phyloP scores from a whole-genome alignment of 192 early-diverging fungal species.

The Spinellus fusiger region DNA sequence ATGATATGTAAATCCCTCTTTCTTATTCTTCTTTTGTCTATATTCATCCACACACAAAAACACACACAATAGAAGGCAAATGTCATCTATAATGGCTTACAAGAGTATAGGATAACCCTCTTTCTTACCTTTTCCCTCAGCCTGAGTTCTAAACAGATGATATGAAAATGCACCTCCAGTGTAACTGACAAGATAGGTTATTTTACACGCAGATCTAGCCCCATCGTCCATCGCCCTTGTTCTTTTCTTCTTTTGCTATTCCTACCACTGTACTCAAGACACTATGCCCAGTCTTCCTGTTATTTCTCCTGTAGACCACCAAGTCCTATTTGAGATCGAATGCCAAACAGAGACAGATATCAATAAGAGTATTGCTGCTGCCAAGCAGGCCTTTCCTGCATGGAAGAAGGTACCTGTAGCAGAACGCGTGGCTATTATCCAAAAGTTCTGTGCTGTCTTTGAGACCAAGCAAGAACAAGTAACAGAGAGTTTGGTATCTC shows the following conservation, averaged over 20 bases:
- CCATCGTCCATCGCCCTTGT: background rate
- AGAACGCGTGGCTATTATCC: constrained; percentile 44
- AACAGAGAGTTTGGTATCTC: constrained; percentile 46
- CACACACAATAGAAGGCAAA: too few relatives aligned
- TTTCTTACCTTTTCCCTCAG: too few relatives aligned
- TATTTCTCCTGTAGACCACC: constrained; percentile 25
- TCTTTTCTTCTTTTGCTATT: background rate
- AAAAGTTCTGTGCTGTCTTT: constrained; percentile 50
- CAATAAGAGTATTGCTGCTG: constrained; percentile 35
- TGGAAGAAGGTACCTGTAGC: constrained; percentile 53
- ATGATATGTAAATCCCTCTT: too few relatives aligned
- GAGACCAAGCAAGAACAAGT: constrained; percentile 50
- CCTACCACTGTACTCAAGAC: background rate
- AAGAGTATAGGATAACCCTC: too few relatives aligned
- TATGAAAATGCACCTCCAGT: too few relatives aligned
- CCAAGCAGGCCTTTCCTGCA: constrained; percentile 35
- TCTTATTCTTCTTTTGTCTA: too few relatives aligned
- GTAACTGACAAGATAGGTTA: too few relatives aligned
- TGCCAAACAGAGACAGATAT: constrained; percentile 24
- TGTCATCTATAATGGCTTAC: too few relatives aligned
- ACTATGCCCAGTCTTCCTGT: constrained; percentile 20
- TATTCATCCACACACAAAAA: too few relatives aligned
- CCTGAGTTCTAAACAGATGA: too few relatives aligned
- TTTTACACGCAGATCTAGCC: background rate
- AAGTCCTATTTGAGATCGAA: constrained; percentile 8